Conservation (phyloP, 352 stramenopile genomes). For the Achlya hypogyna region DNA sequence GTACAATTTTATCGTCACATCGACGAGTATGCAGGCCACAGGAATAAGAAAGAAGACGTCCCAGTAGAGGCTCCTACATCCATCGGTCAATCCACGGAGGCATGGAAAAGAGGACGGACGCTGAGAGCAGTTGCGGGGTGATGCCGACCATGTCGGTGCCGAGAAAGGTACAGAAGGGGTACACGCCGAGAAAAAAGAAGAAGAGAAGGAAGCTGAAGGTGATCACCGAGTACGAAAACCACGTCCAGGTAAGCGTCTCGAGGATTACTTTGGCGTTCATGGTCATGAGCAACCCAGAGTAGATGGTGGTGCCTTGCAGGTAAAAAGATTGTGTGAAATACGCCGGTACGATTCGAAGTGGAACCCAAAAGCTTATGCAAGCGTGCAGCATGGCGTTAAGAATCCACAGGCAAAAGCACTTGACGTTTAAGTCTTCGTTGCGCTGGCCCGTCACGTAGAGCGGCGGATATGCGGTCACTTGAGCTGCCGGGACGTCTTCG, state of each 20-base stretch:
- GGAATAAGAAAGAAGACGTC: slow-evolving; percentile 43
- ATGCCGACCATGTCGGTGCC: slow-evolving; percentile 60
- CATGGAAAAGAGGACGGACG: slow-evolving; percentile 17
- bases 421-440: slow-evolving; percentile 23
- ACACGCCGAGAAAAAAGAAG: slow-evolving; percentile 53
- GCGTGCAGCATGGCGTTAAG: slow-evolving; percentile 24
- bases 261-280: slow-evolving; percentile 62
- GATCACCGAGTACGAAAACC: slow-evolving; percentile 46
- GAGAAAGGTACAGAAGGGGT: slow-evolving; percentile 56
- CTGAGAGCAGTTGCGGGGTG: slow-evolving; percentile 29
- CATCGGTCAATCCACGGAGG: not conserved
- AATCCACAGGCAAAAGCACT: slow-evolving; percentile 22
- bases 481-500: slow-evolving; percentile 24
- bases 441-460: slow-evolving; percentile 25
- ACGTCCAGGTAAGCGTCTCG: slow-evolving; percentile 63
- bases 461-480: slow-evolving; percentile 23
- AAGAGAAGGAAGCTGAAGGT: slow-evolving; percentile 48
- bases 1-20: slow-evolving; percentile 26
- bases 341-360: slow-evolving; percentile 29
- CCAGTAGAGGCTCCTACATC: slow-evolving; percentile 32
- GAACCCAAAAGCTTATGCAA: slow-evolving; percentile 52
- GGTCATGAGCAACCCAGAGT: slow-evolving; percentile 60
- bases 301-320: slow-evolving; percentile 57
- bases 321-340: slow-evolving; percentile 28
- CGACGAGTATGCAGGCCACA: slow-evolving; percentile 32